Evolutionary conservation across 2,329 filamentous ascomycete genomes (phyloP), one percentile per base, ranked within the genome.

Genomic region (Proliferodiscus dingleyae): DNA sequence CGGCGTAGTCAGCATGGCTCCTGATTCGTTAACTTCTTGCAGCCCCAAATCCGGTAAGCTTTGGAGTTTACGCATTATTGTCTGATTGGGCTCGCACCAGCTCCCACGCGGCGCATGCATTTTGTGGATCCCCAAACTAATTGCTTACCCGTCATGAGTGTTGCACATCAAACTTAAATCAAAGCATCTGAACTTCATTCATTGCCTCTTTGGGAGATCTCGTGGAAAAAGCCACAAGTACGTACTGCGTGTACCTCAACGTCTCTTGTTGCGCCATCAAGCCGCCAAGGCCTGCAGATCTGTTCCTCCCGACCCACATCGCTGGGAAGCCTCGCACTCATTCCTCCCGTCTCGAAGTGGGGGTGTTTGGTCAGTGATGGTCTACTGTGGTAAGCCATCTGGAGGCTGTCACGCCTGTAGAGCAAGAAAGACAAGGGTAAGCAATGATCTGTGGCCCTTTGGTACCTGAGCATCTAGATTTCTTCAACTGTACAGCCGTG

Each of bases 351-450:
- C n/a, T n/a, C n/a, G n/a, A n/a, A n/a, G n/a, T n/a, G n/a, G n/a
- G n/a, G n/a, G n/a, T n/a, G n/a, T n/a, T n/a, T n/a, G n/a, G n/a
- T n/a, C n/a, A n/a, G n/a, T 13, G 7, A 78, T 79, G 75, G 75
- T 78, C 5, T 79, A 77, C 56, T 78, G 75, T 53, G 75, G 75
- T 4, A 77, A 77, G 55, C 75, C 75, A 34, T 78, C 74, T 29
- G 75, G 74, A 57, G 74, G 74, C 32, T 79, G 75, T 61, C 75
- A 72, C 52, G 73, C 67, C 52, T 79, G 75, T 55, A 70, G 75
- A 51, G 70, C 73, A 56, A 71, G 74, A 54, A 79, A 78, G 62
- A 74, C 77, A 49, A 71, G 72, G 47, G 74, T 77, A 65, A 37
- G 53, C 43, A 34, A n/a, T n/a, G n/a, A n/a, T n/a, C n/a, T n/a